phyloP scores from a whole-genome alignment of 495 filamentous ascomycete species.

The Lepraria neglecta region DNA sequence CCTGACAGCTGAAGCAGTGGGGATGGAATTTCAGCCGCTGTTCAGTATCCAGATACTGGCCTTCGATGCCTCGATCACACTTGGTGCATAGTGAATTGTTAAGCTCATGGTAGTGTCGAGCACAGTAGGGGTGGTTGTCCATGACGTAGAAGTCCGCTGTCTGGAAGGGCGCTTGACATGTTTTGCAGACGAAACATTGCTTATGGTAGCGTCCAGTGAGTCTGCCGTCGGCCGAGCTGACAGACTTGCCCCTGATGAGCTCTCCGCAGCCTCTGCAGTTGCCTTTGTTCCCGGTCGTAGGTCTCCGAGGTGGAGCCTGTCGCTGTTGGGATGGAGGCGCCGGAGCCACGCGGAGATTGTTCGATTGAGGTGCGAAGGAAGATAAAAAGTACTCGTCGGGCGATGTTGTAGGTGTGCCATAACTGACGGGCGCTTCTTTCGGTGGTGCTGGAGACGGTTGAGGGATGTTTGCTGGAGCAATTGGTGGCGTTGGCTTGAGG shows the following conservation, averaged over 20 bases:
- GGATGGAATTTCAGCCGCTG: conserved; percentile 75
- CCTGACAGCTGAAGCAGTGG: conserved; percentile 73
- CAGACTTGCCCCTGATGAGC: conserved; percentile 79
- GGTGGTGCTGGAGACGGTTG: conserved; percentile 1
- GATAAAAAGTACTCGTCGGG: conserved; percentile 29
- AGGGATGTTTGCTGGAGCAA: neutral
- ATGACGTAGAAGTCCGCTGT: conserved; percentile 91
- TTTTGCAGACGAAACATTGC: conserved; percentile 84
- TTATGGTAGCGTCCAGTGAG: conserved; percentile 92
- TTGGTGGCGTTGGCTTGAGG: conserved; percentile 6
- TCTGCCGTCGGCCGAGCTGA: conserved; percentile 88
- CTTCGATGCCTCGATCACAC: conserved; percentile 84
- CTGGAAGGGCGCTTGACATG: conserved; percentile 72
- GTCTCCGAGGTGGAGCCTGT: conserved; percentile 31
- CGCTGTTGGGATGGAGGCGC: conserved; percentile 29
- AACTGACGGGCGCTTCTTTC: conserved; percentile 49
- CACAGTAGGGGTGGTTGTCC: conserved; percentile 81
- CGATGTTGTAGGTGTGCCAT: conserved; percentile 37
- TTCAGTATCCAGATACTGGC: conserved; percentile 87
- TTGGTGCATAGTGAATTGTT: conserved; percentile 77
- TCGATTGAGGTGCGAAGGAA: conserved; percentile 28
- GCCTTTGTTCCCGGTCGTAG: conserved; percentile 48
- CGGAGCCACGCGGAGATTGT: conserved; percentile 27
- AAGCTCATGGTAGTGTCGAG: conserved; percentile 84
- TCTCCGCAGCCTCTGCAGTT: conserved; percentile 77